Evolutionary conservation across 768 basidiomycete genomes (phyloP).

Genomic region (Pleurotus salmoneostramineus): DNA sequence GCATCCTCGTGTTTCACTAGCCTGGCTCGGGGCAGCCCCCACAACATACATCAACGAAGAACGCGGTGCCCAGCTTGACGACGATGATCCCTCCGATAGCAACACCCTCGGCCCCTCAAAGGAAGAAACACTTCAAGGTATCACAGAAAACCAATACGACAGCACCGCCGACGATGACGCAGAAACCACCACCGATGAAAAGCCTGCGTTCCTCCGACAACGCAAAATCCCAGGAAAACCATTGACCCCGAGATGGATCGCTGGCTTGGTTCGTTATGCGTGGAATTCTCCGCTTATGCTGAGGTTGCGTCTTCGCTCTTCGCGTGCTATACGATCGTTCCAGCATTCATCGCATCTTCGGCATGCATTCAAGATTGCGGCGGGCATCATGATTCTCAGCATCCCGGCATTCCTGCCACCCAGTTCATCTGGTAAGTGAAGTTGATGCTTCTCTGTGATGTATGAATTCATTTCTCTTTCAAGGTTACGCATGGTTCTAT

Average conservation of each 20-base stretch:
- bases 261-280: constrained; percentile 9
- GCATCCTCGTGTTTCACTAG: constrained; percentile 33
- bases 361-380: constrained; percentile 43
- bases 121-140: constrained; percentile 27
- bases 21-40: constrained; percentile 39
- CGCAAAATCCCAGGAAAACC: constrained; percentile 3
- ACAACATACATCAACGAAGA: constrained; percentile 18
- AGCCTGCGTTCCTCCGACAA: not conserved
- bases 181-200: not conserved
- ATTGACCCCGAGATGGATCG: constrained; percentile 9
- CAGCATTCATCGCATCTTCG: constrained; percentile 37
- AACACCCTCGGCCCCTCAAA: constrained; percentile 17
- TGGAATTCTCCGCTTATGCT: constrained; percentile 24
- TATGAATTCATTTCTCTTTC: not conserved
- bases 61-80: constrained; percentile 13
- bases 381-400: constrained; percentile 36
- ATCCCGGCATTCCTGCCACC: constrained; percentile 39
- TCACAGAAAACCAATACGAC: constrained; percentile 21
- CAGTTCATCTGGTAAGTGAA: constrained; percentile 24
- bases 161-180: constrained; percentile 3
- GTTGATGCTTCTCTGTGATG: not conserved
- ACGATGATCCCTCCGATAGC: constrained; percentile 13
- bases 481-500: constrained; percentile 35
- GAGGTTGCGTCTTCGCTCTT: constrained; percentile 25
- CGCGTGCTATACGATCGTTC: constrained; percentile 22